Conservation (phyloP, 2,329 filamentous ascomycete species). For the Epichloe amarillans region DNA sequence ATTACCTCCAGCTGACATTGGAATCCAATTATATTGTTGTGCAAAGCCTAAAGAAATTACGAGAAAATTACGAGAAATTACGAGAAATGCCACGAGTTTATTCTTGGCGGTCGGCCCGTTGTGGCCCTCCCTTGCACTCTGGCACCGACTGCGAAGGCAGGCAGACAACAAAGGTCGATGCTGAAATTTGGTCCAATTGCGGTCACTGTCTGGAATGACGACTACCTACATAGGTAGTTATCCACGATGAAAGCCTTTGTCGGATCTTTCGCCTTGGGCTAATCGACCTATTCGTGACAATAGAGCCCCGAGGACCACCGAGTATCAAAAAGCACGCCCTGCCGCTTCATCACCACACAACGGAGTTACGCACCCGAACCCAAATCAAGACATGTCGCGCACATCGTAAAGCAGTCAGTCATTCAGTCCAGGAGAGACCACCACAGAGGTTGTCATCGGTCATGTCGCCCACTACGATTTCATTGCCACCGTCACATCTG, state of each 20-base stretch:
- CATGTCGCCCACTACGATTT: neutral
- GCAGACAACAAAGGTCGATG: neutral
- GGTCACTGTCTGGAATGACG: neutral
- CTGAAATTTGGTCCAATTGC: neutral
- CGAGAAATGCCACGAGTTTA: neutral
- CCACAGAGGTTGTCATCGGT: neutral
- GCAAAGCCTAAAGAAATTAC: neutral
- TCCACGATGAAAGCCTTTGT: neutral
- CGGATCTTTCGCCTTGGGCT: neutral
- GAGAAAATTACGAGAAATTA: neutral
- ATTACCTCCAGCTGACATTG: neutral
- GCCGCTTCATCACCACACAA: neutral
- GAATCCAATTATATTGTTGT: neutral
- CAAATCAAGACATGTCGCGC: neutral
- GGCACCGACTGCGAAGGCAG: neutral
- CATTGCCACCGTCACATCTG: neutral
- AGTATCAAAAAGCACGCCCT: neutral
- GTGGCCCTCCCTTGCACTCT: neutral
- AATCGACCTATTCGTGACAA: neutral
- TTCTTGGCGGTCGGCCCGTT: neutral
- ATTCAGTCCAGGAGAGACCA: neutral
- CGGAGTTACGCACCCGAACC: neutral
- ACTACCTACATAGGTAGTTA: neutral
- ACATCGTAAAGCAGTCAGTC: neutral
- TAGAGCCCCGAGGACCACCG: neutral